Evolutionary conservation across 345 rosid species (phyloP), one percentile per base, ranked within the genome.

Genomic region (Laguncularia racemosa): DNA sequence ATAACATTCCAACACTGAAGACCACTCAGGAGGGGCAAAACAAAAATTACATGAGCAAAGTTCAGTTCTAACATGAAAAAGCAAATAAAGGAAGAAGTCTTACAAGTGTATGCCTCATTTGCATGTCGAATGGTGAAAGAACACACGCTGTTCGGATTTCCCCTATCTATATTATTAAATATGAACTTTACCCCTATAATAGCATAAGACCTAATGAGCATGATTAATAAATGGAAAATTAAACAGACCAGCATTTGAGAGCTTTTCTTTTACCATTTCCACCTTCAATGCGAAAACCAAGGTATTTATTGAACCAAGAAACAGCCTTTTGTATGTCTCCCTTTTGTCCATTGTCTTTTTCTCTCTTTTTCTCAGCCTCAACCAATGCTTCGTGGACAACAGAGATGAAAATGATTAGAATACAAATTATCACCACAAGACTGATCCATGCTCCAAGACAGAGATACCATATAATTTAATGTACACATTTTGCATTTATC

Each of bases 101-200:
- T 78, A 89, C 97, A 65, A 33, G 79, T 64, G 64, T 93, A 93
- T 14, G 65, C 73, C 57, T 81, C 86, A 69, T 74, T 74, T 66
- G 80, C 91, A 67, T 82, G 84, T 64, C 83, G 86, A 70, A 87
- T 63, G 61, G 80, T 79, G 72, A 87, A 83, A 20, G 79, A 69
- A 76, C 71, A 87, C 60, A 75, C 78, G 16, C 71, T 60, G 53
- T 71, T 61, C 45, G 76, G 88, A 68, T 67, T 75, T 71, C 71
- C 60, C 58, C 66, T 52, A 68, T 79, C 73, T 40, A 87, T 73
- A 57, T 81, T 76, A 53, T 60, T 76, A 71, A 89, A 87, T 53
- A 76, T 82, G 79, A 93, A 93, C 71, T 79, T 89, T 17, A 93
- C 92, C 58, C 99, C 99, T 93, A 50, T 53, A 63, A 48, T 43